phyloP scores from a whole-genome alignment of 202 grass and related monocot genomes.

The Hordeum pubiflorum region DNA sequence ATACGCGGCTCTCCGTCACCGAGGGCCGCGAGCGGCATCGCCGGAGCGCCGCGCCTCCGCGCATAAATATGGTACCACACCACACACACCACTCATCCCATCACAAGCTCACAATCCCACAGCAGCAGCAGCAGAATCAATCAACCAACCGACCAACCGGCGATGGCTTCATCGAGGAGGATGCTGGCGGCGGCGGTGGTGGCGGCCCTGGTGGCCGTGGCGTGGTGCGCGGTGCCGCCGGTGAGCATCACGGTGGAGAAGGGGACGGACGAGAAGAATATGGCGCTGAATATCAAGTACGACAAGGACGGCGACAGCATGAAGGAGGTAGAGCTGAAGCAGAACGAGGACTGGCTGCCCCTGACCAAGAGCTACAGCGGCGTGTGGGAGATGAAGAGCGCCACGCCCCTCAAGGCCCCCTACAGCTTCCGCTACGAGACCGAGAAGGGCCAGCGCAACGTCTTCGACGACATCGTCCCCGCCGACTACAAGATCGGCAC shows the following conservation, averaged over 20 bases:
- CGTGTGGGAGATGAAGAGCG: background rate
- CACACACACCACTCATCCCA: background rate
- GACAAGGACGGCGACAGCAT: background rate
- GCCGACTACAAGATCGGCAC: background rate
- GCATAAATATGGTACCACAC: background rate
- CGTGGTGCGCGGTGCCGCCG: background rate
- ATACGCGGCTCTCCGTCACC: background rate
- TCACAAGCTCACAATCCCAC: background rate
- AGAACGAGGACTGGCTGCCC: background rate
- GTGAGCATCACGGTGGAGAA: background rate
- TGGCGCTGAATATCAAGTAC: background rate
- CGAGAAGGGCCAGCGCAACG: background rate
- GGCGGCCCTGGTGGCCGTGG: background rate
- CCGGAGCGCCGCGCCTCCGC: background rate
- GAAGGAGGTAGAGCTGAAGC: background rate
- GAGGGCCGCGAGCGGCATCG: background rate
- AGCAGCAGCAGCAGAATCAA: background rate
- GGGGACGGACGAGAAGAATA: background rate
- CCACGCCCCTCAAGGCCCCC: background rate
- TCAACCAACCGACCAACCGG: background rate
- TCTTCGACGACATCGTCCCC: background rate
- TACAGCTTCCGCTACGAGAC: background rate
- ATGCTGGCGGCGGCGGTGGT: background rate
- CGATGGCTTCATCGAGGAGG: background rate
- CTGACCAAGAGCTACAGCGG: background rate